phyloP scores from a whole-genome alignment of 768 basidiomycete genomes.

The Exsudoporus frostii region DNA sequence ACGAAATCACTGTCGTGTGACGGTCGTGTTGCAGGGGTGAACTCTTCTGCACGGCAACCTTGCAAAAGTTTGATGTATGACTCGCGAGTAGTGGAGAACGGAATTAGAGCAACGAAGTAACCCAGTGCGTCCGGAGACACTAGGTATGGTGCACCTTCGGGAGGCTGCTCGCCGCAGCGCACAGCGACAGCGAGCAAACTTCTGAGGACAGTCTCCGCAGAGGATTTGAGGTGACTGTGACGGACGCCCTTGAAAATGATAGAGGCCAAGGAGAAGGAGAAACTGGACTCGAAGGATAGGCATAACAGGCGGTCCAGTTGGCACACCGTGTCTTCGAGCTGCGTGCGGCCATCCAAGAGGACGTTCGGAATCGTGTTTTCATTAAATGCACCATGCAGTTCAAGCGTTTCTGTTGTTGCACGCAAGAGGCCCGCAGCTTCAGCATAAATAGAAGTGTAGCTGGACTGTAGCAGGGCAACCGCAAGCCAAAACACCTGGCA shows the following conservation, averaged over 20 bases:
- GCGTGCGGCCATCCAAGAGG: slow-evolving; percentile 60
- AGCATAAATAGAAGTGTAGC: slow-evolving; percentile 64
- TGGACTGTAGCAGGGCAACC: slow-evolving; percentile 77
- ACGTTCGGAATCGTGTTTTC: slow-evolving; percentile 49
- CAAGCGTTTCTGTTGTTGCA: slow-evolving; percentile 62
- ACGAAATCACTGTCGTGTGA: slow-evolving; percentile 44
- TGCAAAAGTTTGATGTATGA: slow-evolving; percentile 59
- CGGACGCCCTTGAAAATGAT: slow-evolving; percentile 87
- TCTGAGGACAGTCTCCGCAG: slow-evolving; percentile 59
- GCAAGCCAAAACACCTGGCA: slow-evolving; percentile 83
- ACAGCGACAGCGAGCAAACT: slow-evolving; percentile 63
- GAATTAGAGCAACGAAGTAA: slow-evolving; percentile 77
- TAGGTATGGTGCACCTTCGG: slow-evolving; percentile 42
- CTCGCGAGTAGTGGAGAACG: slow-evolving; percentile 56
- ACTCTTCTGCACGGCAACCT: slow-evolving; percentile 56
- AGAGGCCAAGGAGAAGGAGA: slow-evolving; percentile 79
- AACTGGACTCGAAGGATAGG: slow-evolving; percentile 72
- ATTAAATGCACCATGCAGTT: slow-evolving; percentile 55
- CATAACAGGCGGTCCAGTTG: slow-evolving; percentile 73
- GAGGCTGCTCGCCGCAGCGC: slow-evolving; percentile 34
- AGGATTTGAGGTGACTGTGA: slow-evolving; percentile 57
- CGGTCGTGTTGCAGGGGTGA: slow-evolving; percentile 35
- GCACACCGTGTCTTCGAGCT: slow-evolving; percentile 62
- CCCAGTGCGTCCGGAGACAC: slow-evolving; percentile 62
- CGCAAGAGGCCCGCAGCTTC: slow-evolving; percentile 69